phyloP scores from a whole-genome alignment of 192 early-diverging fungal species.

The Coemansia sp. region DNA sequence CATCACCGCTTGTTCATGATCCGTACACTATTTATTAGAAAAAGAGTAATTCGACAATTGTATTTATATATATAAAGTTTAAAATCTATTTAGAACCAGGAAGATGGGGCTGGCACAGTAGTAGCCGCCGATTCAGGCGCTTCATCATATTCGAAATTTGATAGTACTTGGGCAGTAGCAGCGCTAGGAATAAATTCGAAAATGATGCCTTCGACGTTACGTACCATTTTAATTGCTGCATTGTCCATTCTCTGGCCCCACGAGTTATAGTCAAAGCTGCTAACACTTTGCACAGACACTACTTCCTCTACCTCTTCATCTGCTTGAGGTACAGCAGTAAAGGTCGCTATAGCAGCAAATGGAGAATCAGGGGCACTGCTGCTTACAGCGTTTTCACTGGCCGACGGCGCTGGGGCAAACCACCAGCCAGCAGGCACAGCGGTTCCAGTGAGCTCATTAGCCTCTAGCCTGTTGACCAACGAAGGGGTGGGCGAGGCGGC shows the following conservation, averaged over 20 bases:
- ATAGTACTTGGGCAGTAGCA: not conserved
- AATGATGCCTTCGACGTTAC: constrained; percentile 40
- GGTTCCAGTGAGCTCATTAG: not conserved
- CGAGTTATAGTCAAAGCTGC: constrained; percentile 41
- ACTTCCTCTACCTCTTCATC: constrained; percentile 6
- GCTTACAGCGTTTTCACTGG: not conserved
- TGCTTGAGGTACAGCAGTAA: not conserved
- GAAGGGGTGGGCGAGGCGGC: not conserved
- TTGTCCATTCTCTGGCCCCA: constrained; percentile 43
- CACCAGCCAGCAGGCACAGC: constrained; percentile 6
- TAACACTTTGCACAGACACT: not conserved
- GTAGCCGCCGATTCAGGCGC: not conserved
- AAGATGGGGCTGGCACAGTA: not conserved
- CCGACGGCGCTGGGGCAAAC: not conserved
- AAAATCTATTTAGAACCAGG: constrained; percentile 4
- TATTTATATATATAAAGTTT: not conserved
- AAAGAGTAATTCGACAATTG: not conserved
- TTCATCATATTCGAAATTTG: constrained; percentile 11
- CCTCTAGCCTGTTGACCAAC: constrained; percentile 16
- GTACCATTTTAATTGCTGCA: constrained; percentile 36
- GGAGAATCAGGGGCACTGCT: constrained; percentile 4
- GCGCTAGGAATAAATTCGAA: constrained; percentile 24
- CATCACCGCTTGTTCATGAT: not conserved
- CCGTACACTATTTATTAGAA: constrained; percentile 1
- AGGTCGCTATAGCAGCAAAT: not conserved